phyloP scores from a whole-genome alignment of 108 stramenopile genomes.

The Tribonema minus region DNA sequence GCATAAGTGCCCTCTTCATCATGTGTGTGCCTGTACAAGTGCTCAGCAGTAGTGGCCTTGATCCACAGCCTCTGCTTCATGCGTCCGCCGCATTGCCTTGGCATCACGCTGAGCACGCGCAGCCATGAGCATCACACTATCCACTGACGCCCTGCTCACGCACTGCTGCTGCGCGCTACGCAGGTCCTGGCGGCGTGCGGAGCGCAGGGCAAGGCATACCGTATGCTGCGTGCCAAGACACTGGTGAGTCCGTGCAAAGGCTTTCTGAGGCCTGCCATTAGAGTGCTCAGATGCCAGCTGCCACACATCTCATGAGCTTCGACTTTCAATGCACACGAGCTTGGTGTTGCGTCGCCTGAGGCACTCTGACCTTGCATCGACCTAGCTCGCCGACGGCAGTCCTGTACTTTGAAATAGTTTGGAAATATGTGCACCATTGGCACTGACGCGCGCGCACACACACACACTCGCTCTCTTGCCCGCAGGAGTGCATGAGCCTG shows the following conservation, averaged over 20 bases:
- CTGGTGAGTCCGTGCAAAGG: not conserved
- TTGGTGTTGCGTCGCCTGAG: too few species aligned
- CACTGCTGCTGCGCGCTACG: not conserved
- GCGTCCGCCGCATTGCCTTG: too few species aligned
- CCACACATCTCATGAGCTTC: too few species aligned
- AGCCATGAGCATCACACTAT: not conserved
- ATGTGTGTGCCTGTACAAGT: constrained; percentile 5
- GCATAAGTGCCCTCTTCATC: too few species aligned
- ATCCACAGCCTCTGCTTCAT: too few species aligned
- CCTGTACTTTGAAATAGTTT: not conserved
- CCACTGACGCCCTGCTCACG: not conserved
- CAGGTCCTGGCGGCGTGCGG: not conserved
- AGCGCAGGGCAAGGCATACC: not conserved
- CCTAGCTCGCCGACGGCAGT: too few species aligned
- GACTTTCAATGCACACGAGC: too few species aligned
- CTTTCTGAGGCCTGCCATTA: too few species aligned
- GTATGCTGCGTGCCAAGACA: constrained; percentile 25
- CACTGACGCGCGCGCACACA: not conserved
- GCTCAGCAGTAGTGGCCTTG: too few species aligned
- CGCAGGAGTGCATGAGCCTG: constrained; percentile 19
- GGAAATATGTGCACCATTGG: not conserved
- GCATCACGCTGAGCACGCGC: constrained; percentile 4
- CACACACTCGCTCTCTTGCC: not conserved
- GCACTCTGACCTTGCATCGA: too few species aligned
- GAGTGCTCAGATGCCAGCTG: too few species aligned